phyloP scores from a whole-genome alignment of 257 asterid species.

The Cordia subcordata region DNA sequence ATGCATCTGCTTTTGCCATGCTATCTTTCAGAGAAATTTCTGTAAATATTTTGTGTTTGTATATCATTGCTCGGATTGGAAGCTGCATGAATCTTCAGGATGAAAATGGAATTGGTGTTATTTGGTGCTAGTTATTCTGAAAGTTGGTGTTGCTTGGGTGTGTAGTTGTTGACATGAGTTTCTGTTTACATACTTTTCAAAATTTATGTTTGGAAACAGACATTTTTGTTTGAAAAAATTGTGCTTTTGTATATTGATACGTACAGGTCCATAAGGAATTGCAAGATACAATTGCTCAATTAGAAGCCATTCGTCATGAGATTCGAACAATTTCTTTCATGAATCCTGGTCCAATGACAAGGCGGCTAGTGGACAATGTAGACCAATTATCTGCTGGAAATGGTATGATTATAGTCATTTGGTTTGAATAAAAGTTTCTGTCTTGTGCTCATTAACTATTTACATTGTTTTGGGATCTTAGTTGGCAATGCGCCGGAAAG shows the following conservation, averaged over 20 bases:
- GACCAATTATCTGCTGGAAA: slow-evolving; percentile 25
- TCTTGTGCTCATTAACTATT: not conserved
- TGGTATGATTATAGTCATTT: slow-evolving; percentile 21
- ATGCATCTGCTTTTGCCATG: too few relatives aligned
- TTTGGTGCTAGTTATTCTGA: too few relatives aligned
- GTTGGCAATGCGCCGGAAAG: slow-evolving; percentile 32
- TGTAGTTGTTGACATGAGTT: not conserved
- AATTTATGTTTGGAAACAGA: not conserved
- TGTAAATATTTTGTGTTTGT: too few relatives aligned
- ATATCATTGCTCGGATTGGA: too few relatives aligned
- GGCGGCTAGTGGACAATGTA: slow-evolving; percentile 66
- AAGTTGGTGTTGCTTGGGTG: not conserved
- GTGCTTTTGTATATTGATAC: slow-evolving; percentile 6
- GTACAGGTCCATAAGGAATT: slow-evolving; percentile 79
- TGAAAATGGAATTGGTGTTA: too few relatives aligned
- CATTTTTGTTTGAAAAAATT: not conserved
- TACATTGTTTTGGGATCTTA: slow-evolving; percentile 7
- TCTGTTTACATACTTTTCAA: not conserved
- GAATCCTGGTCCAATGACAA: slow-evolving; percentile 68
- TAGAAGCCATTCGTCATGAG: slow-evolving; percentile 84
- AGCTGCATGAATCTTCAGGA: too few relatives aligned
- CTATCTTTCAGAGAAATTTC: too few relatives aligned
- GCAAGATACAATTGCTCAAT: slow-evolving; percentile 84
- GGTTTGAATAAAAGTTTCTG: not conserved
- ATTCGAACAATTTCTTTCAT: slow-evolving; percentile 61